Base-by-base conservation (phyloP, 768 basidiomycete species). In the Favolaschia claudopus region DNA sequence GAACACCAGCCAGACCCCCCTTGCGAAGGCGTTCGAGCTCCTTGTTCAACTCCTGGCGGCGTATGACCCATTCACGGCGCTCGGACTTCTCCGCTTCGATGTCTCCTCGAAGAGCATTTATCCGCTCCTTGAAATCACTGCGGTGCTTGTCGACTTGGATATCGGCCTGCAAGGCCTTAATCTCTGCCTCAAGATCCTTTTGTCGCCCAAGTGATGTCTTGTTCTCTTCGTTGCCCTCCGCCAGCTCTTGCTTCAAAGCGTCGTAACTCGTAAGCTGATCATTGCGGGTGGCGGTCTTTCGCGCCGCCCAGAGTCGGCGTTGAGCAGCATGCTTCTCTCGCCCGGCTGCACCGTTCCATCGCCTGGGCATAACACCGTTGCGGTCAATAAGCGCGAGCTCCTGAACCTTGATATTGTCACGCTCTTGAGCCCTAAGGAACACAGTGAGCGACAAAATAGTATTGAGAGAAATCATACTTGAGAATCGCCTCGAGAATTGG, bases 401-500 rank as follows among this genome's bases (percentile, higher is more conserved):
- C 4, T 45, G 28, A 1, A 46, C 51, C 7, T 15, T 27, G 22
- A 31, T 33, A 39, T 47, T 36, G 36, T 53, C 51, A n/a, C 50
- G 37, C 17, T 25, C 8, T 17, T 49, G 19, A 27, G 36, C 14
- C 24, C 40, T 48, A 38, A 15, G 20, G 15, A 33, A 27, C 24
- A 15, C 20, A 25, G 44, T 25, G 15, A 22, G 14, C 46, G 4
- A 39, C 10, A 40, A 39, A 22, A 27, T n/a, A 6, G 15, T 14
- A 40, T 22, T 17, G 15, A 7, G 14, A 31, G 24, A 24, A 36
- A 19, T 27, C 58, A 22, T 17, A 60, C 58, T 46, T 19, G 3
- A 53, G 12, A 36, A 60, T 60, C 9, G 60, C 66, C 25, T 52
- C 46, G 24, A 63, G 62, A 5, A 67, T 49, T 29, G 51, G 53